These are phyloP conservation scores for Ceriops zippeliana DNA, from an alignment of 345 rosid genomes.

Conservation along the genomic window DNA sequence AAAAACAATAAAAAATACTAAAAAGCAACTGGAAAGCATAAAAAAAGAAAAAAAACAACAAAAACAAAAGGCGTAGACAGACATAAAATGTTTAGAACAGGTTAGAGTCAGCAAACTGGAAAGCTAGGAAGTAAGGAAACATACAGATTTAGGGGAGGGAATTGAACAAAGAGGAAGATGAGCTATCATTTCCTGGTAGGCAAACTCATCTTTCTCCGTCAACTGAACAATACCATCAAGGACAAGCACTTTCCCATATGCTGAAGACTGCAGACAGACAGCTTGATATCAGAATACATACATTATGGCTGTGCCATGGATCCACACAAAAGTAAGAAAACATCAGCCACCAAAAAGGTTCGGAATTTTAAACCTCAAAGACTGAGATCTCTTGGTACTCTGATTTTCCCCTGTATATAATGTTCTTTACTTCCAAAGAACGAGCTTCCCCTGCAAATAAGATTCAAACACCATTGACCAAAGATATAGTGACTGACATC, in stretches of 20 bases:
- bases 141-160: slow-evolving; percentile 73
- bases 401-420: slow-evolving; percentile 69
- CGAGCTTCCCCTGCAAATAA: slow-evolving; percentile 80
- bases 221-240: slow-evolving; percentile 93
- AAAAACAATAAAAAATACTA: no score
- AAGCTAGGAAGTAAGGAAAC: background rate
- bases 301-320: background rate
- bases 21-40: no score
- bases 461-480: background rate
- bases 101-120: no score
- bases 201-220: slow-evolving; percentile 96
- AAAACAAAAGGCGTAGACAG: no score
- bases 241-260: slow-evolving; percentile 94
- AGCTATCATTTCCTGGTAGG: slow-evolving; percentile 98
- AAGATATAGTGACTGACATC: background rate
- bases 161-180: slow-evolving; percentile 95
- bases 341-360: background rate
- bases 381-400: slow-evolving; percentile 89
- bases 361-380: slow-evolving; percentile 57
- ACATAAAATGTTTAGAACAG: no score
- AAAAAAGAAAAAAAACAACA: background rate
- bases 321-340: background rate
- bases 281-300: background rate
- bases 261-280: slow-evolving; percentile 57
- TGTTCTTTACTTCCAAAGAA: slow-evolving; percentile 72